A percentile compares a stretch with the other conserved stretches of the same genome.
phyloP scores from a whole-genome alignment of 345 rosid genomes.

The Nasturtium officinale region DNA sequence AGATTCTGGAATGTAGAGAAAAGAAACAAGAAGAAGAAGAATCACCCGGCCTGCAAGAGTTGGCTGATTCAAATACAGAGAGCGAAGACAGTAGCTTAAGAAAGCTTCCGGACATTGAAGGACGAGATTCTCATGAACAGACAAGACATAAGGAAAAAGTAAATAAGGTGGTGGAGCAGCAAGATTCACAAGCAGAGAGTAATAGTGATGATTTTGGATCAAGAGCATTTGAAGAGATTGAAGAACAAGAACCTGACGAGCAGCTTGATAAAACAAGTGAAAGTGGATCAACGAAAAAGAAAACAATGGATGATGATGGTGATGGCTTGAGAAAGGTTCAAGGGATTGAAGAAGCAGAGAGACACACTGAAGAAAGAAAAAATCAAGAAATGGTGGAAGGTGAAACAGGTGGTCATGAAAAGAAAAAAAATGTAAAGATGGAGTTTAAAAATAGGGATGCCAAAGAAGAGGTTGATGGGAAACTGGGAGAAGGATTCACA shows the following conservation, averaged over 20 bases:
- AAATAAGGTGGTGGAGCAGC: background rate
- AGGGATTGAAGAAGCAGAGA: slow-evolving; percentile 13
- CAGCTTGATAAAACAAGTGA: background rate
- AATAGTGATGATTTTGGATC: slow-evolving; percentile 6
- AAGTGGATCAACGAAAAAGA: background rate
- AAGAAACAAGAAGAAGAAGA: background rate
- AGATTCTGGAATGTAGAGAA: slow-evolving; percentile 3
- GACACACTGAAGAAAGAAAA: background rate
- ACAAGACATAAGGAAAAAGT: slow-evolving; percentile 13
- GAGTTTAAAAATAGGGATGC: background rate
- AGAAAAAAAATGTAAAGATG: background rate
- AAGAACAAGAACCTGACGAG: slow-evolving; percentile 26
- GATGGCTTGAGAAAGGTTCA: slow-evolving; percentile 19
- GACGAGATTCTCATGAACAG: background rate
- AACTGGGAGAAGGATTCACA: slow-evolving; percentile 6
- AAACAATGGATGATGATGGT: background rate
- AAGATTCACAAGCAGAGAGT: slow-evolving; percentile 14
- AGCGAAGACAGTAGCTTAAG: slow-evolving; percentile 5
- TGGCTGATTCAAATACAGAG: background rate
- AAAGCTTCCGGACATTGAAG: background rate
- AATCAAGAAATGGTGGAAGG: slow-evolving; percentile 8
- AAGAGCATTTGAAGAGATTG: slow-evolving; percentile 14
- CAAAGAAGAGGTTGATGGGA: slow-evolving; percentile 19
- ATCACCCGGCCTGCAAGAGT: background rate
- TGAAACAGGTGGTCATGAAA: slow-evolving; percentile 3